Evolutionary conservation across 169 alveolate species (phyloP).

Genomic region (Ichthyophthirius multifiliis): DNA sequence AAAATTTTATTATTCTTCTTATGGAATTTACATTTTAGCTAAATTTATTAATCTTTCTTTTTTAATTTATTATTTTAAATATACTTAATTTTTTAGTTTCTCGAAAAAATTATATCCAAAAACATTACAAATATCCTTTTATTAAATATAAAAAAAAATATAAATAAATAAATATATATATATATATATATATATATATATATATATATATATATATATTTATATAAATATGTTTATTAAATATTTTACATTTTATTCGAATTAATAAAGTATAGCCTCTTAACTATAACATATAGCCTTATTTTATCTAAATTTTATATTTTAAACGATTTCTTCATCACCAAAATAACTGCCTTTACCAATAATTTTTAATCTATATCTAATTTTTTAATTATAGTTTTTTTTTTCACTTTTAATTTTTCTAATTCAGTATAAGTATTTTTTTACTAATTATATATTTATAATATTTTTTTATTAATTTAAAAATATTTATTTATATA

Average conservation of each 20-base stretch:
- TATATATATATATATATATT: no score
- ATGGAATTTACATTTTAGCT: neutral
- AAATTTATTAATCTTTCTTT: neutral
- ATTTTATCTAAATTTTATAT: neutral
- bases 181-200: no score
- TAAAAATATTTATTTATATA: no score
- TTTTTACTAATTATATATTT: neutral
- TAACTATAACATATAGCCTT: neutral
- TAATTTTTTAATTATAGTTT: no score
- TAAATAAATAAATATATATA: no score
- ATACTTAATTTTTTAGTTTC: neutral
- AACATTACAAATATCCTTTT: neutral
- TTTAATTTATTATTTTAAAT: neutral
- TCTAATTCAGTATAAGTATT: neutral
- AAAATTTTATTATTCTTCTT: neutral
- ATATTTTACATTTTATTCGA: neutral
- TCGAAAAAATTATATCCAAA: neutral
- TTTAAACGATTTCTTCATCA: conserved; percentile 1
- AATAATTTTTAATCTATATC: neutral
- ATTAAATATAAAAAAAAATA: neutral
- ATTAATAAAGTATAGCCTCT: neutral
- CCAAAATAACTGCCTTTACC: neutral
- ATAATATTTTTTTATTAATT: no score
- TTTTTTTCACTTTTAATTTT: neutral
- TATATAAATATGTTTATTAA: neutral